Evolutionary conservation across 2,329 filamentous ascomycete genomes (phyloP).

Genomic region (Aspergillus latus): DNA sequence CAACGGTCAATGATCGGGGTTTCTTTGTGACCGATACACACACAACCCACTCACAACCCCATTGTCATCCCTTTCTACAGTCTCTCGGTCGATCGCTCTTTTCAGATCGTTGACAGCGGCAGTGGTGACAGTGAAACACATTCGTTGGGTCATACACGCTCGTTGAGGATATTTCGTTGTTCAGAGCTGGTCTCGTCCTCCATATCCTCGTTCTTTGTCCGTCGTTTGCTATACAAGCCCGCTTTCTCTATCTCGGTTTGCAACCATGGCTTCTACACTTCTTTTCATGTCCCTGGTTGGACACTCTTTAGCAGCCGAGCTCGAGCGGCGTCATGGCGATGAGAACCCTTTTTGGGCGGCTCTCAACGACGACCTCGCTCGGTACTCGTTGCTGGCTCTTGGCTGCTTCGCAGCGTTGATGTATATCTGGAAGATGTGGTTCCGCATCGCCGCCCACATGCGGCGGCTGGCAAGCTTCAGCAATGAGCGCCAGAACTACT

Average conservation of each 20-base stretch:
- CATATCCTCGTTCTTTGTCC: constrained; percentile 4
- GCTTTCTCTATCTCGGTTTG: background rate
- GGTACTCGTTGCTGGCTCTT: constrained; percentile 64
- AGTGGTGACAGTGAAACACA: background rate
- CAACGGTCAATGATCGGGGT: background rate
- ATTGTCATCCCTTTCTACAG: constrained; percentile 8
- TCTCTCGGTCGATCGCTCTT: background rate
- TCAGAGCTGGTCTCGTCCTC: constrained; percentile 35
- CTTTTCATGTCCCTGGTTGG: constrained; percentile 30
- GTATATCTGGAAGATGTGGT: constrained; percentile 65
- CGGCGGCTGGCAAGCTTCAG: constrained; percentile 72
- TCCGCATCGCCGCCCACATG: constrained; percentile 65
- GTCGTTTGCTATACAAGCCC: constrained; percentile 2
- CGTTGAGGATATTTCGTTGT: constrained; percentile 11
- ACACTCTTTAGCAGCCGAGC: constrained; percentile 27
- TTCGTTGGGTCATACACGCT: constrained; percentile 2
- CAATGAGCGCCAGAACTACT: constrained; percentile 79
- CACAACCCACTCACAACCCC: constrained; percentile 6
- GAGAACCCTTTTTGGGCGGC: constrained; percentile 28
- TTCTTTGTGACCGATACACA: background rate
- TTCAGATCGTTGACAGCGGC: background rate
- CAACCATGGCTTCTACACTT: constrained; percentile 26
- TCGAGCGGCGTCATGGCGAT: constrained; percentile 28
- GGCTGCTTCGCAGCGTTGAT: constrained; percentile 63
- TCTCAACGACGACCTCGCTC: constrained; percentile 56